A percentile compares a stretch with the other conserved stretches of the same genome.
phyloP scores from a whole-genome alignment of 306 rosid genomes.

The Ziziphus jujuba region DNA sequence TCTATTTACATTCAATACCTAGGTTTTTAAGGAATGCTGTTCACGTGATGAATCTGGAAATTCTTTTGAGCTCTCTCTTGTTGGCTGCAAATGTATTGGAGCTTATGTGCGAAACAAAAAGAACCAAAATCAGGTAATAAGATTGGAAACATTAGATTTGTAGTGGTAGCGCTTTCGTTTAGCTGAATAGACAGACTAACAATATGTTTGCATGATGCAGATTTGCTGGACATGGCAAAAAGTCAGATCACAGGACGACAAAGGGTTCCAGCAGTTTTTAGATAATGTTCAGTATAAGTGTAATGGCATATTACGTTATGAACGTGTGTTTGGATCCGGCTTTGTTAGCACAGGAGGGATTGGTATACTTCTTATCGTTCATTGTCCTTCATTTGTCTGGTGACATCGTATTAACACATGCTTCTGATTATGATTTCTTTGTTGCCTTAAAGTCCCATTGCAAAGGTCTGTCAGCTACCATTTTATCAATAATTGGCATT shows the following conservation, averaged over 20 bases:
- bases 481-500: neutral
- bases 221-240: conserved; percentile 81
- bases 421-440: too few species aligned
- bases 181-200: conserved; percentile 17
- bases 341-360: conserved; percentile 56
- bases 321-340: conserved; percentile 52
- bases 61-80: conserved; percentile 82
- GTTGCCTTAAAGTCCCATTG: neutral
- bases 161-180: neutral
- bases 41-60: conserved; percentile 55
- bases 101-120: conserved; percentile 90
- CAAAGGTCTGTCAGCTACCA: neutral
- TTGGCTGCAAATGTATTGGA: conserved; percentile 90
- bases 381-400: conserved; percentile 9
- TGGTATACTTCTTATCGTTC: conserved; percentile 28
- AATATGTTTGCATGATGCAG: conserved; percentile 42
- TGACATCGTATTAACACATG: neutral
- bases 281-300: conserved; percentile 52
- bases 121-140: conserved; percentile 99
- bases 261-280: conserved; percentile 48
- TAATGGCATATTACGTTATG: conserved; percentile 48
- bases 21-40: conserved; percentile 76
- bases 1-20: conserved; percentile 15
- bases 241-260: conserved; percentile 41
- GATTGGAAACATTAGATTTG: conserved; percentile 5